phyloP scores from a whole-genome alignment of 169 alveolate species.

The Neospora caninum region DNA sequence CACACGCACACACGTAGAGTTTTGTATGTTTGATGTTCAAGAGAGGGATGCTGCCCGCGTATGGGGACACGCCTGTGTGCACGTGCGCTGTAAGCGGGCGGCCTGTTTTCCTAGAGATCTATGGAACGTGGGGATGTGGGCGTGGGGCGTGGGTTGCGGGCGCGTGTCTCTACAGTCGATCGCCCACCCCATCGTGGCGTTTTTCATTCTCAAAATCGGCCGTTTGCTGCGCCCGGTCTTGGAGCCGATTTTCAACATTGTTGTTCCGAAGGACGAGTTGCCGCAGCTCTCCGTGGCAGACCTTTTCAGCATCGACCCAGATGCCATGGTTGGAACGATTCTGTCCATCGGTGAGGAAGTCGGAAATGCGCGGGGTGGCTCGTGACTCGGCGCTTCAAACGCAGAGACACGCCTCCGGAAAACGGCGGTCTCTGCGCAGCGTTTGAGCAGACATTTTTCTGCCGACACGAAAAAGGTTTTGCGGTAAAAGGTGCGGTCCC shows the following conservation, averaged over 20 bases:
- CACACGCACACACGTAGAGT: neutral
- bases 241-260: constrained; percentile 41
- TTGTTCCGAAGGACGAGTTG: constrained; percentile 52
- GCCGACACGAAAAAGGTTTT: no score
- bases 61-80: no score
- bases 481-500: no score
- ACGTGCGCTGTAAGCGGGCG: no score
- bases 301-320: constrained; percentile 63
- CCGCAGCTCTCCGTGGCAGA: constrained; percentile 64
- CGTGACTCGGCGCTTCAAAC: neutral
- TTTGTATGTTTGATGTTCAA: no score
- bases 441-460: no score
- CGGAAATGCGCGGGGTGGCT: neutral
- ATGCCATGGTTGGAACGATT: constrained; percentile 58
- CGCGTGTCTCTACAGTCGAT: constrained; percentile 39
- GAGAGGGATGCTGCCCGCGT: no score
- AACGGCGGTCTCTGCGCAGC: no score
- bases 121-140: no score
- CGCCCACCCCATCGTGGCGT: constrained; percentile 56
- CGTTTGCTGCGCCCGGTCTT: constrained; percentile 53
- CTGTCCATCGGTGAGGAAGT: constrained; percentile 53
- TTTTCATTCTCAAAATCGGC: constrained; percentile 46
- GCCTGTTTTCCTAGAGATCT: no score
- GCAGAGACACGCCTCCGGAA: neutral
- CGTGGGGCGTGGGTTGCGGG: no score